phyloP scores from a whole-genome alignment of 495 filamentous ascomycete species.

The Penicillium lividum region DNA sequence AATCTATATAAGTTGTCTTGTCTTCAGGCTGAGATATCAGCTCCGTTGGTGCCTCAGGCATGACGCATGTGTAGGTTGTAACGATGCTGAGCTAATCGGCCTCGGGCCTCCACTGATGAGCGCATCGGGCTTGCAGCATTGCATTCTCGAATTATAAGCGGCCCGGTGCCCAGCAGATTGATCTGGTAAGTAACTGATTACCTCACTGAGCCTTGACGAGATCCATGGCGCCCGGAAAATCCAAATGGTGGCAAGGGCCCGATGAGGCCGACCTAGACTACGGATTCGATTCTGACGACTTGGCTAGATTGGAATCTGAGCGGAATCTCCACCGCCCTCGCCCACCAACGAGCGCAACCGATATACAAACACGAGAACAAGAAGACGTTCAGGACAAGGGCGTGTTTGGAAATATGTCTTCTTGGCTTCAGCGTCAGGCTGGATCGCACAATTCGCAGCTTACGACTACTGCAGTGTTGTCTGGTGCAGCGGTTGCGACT shows the following conservation, averaged over 20 bases:
- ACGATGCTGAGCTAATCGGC: constrained; percentile 6
- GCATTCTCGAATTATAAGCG: constrained; percentile 23
- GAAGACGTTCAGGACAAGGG: constrained; percentile 15
- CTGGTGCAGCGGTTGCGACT: constrained; percentile 71
- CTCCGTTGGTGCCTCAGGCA: neutral
- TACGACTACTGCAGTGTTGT: constrained; percentile 72
- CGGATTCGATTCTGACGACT: constrained; percentile 36
- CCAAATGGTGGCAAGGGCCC: constrained; percentile 30
- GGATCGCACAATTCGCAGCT: constrained; percentile 64
- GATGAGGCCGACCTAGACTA: constrained; percentile 31
- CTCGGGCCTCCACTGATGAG: constrained; percentile 25
- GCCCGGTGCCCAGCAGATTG: constrained; percentile 10
- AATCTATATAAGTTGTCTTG: too few relatives aligned
- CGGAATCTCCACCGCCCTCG: constrained; percentile 10
- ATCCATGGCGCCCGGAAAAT: constrained; percentile 17
- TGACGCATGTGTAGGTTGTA: neutral
- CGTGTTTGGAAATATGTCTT: constrained; percentile 48
- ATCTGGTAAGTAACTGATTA: constrained; percentile 3
- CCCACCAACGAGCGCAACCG: constrained; percentile 10
- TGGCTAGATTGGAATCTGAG: constrained; percentile 25
- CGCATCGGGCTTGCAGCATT: constrained; percentile 23
- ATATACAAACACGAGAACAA: constrained; percentile 2
- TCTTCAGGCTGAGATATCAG: too few relatives aligned
- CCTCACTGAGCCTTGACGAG: neutral
- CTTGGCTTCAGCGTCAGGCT: constrained; percentile 57